Evolutionary conservation across 2,329 filamentous ascomycete species (phyloP).

Genomic region (Alternaria novae-zelandiae): DNA sequence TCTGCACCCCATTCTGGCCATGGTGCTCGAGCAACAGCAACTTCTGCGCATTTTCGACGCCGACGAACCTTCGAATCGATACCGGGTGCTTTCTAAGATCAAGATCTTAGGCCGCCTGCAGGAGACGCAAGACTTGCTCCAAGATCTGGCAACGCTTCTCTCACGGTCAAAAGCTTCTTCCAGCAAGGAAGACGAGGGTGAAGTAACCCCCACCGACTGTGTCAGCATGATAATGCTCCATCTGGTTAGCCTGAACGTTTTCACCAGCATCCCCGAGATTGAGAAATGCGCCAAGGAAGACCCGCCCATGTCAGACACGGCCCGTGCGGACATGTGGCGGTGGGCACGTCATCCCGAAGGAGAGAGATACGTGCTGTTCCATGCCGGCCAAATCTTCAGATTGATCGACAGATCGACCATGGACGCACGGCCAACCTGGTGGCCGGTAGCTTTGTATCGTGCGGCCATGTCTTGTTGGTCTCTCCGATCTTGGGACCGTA

Average conservation of each 20-base stretch:
- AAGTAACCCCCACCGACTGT: background rate
- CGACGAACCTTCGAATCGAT: slow-evolving; percentile 5
- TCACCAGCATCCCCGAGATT: slow-evolving; percentile 11
- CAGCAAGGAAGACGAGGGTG: background rate
- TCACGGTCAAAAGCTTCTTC: background rate
- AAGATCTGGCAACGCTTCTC: slow-evolving; percentile 7
- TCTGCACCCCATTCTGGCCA: slow-evolving; percentile 8
- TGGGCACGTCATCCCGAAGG: slow-evolving; percentile 8
- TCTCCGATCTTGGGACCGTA: background rate
- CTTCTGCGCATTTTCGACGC: slow-evolving; percentile 10
- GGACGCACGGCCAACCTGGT: slow-evolving; percentile 8
- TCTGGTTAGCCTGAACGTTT: slow-evolving; percentile 13
- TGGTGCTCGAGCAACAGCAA: slow-evolving; percentile 10
- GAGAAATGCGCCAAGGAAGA: slow-evolving; percentile 9
- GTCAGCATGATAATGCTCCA: slow-evolving; percentile 10
- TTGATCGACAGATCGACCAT: slow-evolving; percentile 1
- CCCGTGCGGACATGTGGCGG: slow-evolving; percentile 6
- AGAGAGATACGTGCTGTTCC: slow-evolving; percentile 7
- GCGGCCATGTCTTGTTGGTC: slow-evolving; percentile 10
- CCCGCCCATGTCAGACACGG: background rate
- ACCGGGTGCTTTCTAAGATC: slow-evolving; percentile 6
- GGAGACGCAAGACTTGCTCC: slow-evolving; percentile 6
- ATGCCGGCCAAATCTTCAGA: slow-evolving; percentile 10
- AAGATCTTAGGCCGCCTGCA: slow-evolving; percentile 8
- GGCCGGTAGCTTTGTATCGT: slow-evolving; percentile 9